Evolutionary conservation across 257 asterid species (phyloP).

Genomic region (Primulina huaijiensis): DNA sequence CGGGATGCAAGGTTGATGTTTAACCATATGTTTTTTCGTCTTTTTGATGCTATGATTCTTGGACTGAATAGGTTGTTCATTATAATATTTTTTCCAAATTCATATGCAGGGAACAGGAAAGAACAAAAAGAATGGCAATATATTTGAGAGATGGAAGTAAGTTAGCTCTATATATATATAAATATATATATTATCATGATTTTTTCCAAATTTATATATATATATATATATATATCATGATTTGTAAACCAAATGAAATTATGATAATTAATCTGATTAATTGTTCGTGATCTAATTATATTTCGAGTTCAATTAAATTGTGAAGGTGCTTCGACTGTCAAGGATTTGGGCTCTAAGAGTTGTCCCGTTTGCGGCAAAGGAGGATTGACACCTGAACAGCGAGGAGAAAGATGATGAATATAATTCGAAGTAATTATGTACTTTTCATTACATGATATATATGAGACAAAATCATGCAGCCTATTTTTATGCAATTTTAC

Average conservation of each 20-base stretch:
- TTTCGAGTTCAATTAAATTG: neutral
- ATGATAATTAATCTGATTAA: neutral
- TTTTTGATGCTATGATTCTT: neutral
- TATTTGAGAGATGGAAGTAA: conserved; percentile 89
- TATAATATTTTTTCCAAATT: neutral
- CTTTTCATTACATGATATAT: no score
- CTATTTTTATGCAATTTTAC: no score
- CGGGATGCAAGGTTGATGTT: conserved; percentile 67
- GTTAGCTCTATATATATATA: conserved; percentile 9
- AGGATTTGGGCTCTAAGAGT: conserved; percentile 81
- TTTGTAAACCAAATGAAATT: neutral
- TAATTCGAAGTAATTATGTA: no score
- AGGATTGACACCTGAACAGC: conserved; percentile 87
- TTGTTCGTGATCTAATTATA: neutral
- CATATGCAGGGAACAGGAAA: conserved; percentile 74
- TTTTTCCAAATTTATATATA: no score
- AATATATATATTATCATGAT: no score
- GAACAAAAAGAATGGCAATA: conserved; percentile 89
- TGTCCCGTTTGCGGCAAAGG: conserved; percentile 81
- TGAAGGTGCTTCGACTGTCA: conserved; percentile 86
- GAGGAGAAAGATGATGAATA: conserved; percentile 65
- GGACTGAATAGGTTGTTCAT: neutral
- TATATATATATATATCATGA: no score
- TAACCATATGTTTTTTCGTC: neutral
- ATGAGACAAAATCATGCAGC: no score